Conservation (phyloP, 495 filamentous ascomycete species). For the Daldinia caldariorum region DNA sequence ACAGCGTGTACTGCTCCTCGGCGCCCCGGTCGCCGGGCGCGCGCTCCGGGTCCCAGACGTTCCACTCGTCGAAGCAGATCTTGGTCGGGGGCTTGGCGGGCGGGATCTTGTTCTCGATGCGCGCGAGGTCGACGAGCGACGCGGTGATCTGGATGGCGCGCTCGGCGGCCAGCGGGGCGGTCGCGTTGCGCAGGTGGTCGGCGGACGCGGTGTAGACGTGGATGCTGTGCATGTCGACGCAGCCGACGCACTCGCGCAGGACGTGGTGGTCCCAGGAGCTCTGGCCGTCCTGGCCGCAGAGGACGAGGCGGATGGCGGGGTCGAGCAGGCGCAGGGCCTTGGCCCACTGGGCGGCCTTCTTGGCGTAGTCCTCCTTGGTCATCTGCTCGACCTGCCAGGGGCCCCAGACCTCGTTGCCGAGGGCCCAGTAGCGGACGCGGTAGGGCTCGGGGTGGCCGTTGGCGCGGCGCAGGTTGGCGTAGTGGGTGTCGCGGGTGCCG, state of each 20-base stretch:
- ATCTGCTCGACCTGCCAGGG: constrained; percentile 84
- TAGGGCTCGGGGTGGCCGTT: constrained; percentile 79
- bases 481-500: constrained; percentile 74
- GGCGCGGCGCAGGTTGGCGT: constrained; percentile 77
- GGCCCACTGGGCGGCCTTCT: constrained; percentile 81
- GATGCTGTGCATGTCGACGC: constrained; percentile 73
- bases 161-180: constrained; percentile 75
- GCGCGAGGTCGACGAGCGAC: constrained; percentile 74
- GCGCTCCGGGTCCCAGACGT: constrained; percentile 81
- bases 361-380: constrained; percentile 78
- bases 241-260: constrained; percentile 71
- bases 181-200: constrained; percentile 66
- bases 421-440: constrained; percentile 68
- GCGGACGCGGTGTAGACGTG: constrained; percentile 74
- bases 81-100: constrained; percentile 65
- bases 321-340: constrained; percentile 82
- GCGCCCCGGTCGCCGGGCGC: constrained; percentile 74
- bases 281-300: constrained; percentile 76
- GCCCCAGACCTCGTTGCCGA: constrained; percentile 80
- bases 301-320: constrained; percentile 70
- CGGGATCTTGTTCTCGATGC: constrained; percentile 72
- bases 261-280: constrained; percentile 78
- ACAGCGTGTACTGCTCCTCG: constrained; percentile 77
- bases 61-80: constrained; percentile 87
- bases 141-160: constrained; percentile 77